These are phyloP conservation scores for Saccharomyces uvarum DNA, from an alignment of 1,139 yeast species.

Conservation along the genomic window DNA sequence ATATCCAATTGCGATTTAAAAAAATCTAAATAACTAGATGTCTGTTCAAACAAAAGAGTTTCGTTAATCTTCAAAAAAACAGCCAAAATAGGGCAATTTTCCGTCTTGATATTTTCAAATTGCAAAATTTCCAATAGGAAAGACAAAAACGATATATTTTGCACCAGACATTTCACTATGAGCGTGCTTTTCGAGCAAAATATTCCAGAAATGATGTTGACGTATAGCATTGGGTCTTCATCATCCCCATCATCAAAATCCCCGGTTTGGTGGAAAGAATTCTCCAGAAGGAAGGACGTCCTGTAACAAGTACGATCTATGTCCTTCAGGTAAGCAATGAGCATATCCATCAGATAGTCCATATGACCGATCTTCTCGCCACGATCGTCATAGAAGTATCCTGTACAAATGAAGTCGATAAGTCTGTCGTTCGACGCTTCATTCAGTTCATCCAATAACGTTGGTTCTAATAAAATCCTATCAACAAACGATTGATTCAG, in stretches of 20 bases:
- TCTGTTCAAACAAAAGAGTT: conserved; percentile 80
- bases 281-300: neutral
- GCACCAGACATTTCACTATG: neutral
- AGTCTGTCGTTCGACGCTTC: conserved; percentile 38
- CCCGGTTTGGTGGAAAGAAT: neutral
- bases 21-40: conserved; percentile 43
- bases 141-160: neutral
- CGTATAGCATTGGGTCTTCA: neutral
- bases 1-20: conserved; percentile 42
- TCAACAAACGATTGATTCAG: conserved; percentile 59
- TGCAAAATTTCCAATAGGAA: neutral
- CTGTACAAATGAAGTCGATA: conserved; percentile 44
- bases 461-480: conserved; percentile 54
- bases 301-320: neutral
- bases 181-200: neutral
- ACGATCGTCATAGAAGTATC: conserved; percentile 29
- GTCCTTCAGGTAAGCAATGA: conserved; percentile 11
- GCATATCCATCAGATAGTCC: conserved; percentile 25
- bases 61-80: conserved; percentile 89
- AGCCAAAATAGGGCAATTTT: conserved; percentile 42
- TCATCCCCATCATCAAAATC: neutral
- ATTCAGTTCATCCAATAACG: conserved; percentile 44
- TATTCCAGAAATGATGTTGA: neutral
- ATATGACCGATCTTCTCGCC: conserved; percentile 38
- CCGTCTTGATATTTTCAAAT: conserved; percentile 34